Conservation (phyloP, 306 rosid species). For the Dicorynia guianensis region DNA sequence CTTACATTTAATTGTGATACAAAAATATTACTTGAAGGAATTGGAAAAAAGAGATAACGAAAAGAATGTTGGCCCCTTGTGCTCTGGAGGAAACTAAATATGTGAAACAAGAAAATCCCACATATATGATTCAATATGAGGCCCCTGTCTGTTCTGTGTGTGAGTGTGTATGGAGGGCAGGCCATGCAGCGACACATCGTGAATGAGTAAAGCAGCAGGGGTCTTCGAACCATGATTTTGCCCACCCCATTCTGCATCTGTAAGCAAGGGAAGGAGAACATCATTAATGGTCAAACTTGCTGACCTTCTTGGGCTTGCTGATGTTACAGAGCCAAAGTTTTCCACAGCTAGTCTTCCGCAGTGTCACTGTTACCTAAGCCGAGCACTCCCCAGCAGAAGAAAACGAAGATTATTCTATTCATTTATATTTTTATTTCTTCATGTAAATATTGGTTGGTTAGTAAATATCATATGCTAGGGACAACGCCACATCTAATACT, state of each 20-base stretch:
- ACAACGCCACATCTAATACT: neutral
- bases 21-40: too few species aligned
- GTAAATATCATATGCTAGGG: slow-evolving; percentile 29
- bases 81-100: too few species aligned
- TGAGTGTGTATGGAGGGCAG: slow-evolving; percentile 33
- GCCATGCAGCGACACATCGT: slow-evolving; percentile 44
- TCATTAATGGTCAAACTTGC: slow-evolving; percentile 61
- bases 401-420: too few species aligned
- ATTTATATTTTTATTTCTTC: too few species aligned
- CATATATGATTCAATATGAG: too few species aligned
- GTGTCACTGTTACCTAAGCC: slow-evolving; percentile 61
- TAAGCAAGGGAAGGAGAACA: slow-evolving; percentile 45
- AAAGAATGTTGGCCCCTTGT: too few species aligned
- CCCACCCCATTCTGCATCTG: slow-evolving; percentile 67
- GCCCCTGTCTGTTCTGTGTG: slow-evolving; percentile 36
- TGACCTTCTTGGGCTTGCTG: slow-evolving; percentile 78
- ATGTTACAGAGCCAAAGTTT: slow-evolving; percentile 66
- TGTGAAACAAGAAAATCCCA: too few species aligned
- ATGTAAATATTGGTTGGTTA: neutral
- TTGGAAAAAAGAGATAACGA: too few species aligned
- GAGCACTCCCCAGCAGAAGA: neutral
- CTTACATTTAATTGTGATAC: too few species aligned
- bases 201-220: slow-evolving; percentile 42
- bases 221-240: slow-evolving; percentile 69
- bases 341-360: slow-evolving; percentile 37